Conservation (phyloP, 371 early-diverging fungal genomes). For the Smittium mucronatum region DNA sequence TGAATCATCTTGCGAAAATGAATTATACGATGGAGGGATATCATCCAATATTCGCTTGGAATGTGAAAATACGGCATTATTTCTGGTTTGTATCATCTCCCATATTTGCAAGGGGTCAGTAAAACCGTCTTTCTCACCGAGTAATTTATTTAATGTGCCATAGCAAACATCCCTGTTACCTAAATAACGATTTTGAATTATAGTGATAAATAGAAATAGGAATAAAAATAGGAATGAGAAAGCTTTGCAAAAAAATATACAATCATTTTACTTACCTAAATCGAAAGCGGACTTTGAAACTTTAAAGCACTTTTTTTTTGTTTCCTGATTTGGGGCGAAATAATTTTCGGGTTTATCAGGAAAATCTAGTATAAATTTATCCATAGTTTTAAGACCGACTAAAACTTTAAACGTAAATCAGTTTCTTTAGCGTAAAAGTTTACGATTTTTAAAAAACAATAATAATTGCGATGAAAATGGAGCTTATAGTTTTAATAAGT, state of each 20-base stretch:
- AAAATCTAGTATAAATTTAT: background rate
- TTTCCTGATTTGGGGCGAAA: background rate
- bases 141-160: conserved; percentile 1
- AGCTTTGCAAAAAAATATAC: background rate
- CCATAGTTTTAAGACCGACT: no score
- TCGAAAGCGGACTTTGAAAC: conserved; percentile 9
- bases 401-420: no score
- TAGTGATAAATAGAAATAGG: background rate
- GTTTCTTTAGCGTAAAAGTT: no score
- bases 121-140: conserved; percentile 41
- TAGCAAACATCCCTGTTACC: background rate
- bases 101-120: conserved; percentile 74
- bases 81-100: conserved; percentile 79
- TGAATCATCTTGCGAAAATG: conserved; percentile 26
- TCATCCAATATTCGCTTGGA: conserved; percentile 25
- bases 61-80: conserved; percentile 58
- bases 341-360: background rate
- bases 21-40: conserved; percentile 17
- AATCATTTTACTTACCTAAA: conserved; percentile 5
- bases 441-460: no score
- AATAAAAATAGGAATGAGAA: background rate
- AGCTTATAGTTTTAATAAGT: no score
- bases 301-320: conserved; percentile 9
- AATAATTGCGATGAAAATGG: no score
- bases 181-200: background rate